A percentile compares a stretch with the other conserved stretches of the same genome.
phyloP scores from a whole-genome alignment of 108 stramenopile species.

The Chaetoceros muelleri region DNA sequence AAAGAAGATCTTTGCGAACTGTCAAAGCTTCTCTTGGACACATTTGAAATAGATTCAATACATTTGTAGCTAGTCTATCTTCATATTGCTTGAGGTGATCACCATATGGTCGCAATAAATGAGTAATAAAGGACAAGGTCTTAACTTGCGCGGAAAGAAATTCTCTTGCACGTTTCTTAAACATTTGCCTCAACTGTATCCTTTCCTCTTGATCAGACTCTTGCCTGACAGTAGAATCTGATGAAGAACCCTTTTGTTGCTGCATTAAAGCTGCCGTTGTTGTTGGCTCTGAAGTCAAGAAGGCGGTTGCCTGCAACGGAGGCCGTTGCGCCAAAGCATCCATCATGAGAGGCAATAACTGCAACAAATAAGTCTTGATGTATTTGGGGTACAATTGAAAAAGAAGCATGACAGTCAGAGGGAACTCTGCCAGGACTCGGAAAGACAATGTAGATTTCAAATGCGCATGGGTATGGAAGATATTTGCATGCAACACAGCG shows the following conservation, averaged over 20 bases:
- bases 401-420: slow-evolving; percentile 84
- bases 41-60: slow-evolving; percentile 67
- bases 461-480: slow-evolving; percentile 9
- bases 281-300: slow-evolving; percentile 8
- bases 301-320: slow-evolving; percentile 20
- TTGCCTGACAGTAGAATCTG: background rate
- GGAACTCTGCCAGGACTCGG: slow-evolving; percentile 84
- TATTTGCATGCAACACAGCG: slow-evolving; percentile 12
- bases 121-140: slow-evolving; percentile 85
- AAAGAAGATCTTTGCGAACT: slow-evolving; percentile 80
- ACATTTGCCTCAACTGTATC: slow-evolving; percentile 20
- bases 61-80: slow-evolving; percentile 60
- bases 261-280: background rate
- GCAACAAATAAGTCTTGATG: slow-evolving; percentile 67
- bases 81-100: slow-evolving; percentile 74
- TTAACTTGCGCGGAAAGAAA: slow-evolving; percentile 82
- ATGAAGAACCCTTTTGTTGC: background rate
- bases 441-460: slow-evolving; percentile 55
- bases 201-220: slow-evolving; percentile 1
- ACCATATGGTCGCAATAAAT: slow-evolving; percentile 66
- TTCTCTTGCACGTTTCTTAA: slow-evolving; percentile 43
- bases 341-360: slow-evolving; percentile 84
- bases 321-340: slow-evolving; percentile 71
- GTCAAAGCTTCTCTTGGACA: slow-evolving; percentile 74
- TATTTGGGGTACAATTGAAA: slow-evolving; percentile 87